Conservation (phyloP, 2,329 filamentous ascomycete genomes). For the Fusarium sp. region DNA sequence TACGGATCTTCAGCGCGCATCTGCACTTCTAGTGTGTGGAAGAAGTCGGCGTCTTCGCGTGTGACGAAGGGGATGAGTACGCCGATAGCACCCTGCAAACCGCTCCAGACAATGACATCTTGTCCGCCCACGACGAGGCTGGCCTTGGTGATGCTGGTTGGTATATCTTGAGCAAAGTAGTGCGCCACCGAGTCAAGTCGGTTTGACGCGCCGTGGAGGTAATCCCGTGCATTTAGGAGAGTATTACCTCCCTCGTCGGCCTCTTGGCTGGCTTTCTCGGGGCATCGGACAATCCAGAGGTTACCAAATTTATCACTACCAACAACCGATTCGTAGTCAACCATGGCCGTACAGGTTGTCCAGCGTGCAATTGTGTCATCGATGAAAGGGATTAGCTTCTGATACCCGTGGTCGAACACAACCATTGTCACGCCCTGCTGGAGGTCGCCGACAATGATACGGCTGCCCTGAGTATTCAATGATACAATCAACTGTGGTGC, state of each 20-base stretch:
- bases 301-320: slow-evolving; percentile 99
- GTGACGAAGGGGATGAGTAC: slow-evolving; percentile 91
- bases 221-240: rapidly evolving
- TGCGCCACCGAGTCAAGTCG: slow-evolving; percentile 87
- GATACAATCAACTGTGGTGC: slow-evolving; percentile 83
- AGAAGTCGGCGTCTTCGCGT: slow-evolving; percentile 96
- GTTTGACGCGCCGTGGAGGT: slow-evolving; percentile 64
- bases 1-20: slow-evolving; percentile 87
- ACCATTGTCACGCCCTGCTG: slow-evolving; percentile 91
- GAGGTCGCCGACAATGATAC: slow-evolving; percentile 91
- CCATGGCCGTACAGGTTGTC: slow-evolving; percentile 90
- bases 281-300: slow-evolving; percentile 89
- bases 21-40: slow-evolving; percentile 90
- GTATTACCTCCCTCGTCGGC: rapidly evolving
- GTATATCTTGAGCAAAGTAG: slow-evolving; percentile 93
- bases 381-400: slow-evolving; percentile 89
- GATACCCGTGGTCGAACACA: slow-evolving; percentile 90
- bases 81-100: slow-evolving; percentile 94
- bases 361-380: slow-evolving; percentile 91
- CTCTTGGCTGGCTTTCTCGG: slow-evolving; percentile 81
- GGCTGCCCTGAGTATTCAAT: slow-evolving; percentile 86
- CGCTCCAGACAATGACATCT: slow-evolving; percentile 91
- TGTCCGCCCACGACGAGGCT: slow-evolving; percentile 89
- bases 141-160: slow-evolving; percentile 88
- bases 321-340: slow-evolving; percentile 95